Conservation (phyloP, 768 basidiomycete genomes). For the Russula lepida region DNA sequence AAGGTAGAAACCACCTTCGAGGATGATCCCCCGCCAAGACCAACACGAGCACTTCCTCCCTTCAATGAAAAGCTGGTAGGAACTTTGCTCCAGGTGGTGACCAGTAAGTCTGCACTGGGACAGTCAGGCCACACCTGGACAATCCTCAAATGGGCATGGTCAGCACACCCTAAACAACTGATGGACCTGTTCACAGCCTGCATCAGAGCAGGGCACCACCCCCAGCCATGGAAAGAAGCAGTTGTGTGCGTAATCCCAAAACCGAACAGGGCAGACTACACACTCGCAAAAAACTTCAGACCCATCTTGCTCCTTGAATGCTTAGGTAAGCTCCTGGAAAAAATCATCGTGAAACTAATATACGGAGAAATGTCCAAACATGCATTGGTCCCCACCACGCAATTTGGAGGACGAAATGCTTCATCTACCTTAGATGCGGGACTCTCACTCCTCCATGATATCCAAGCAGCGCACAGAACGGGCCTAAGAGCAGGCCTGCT, state of each 20-base stretch:
- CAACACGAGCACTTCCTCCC: rapidly evolving
- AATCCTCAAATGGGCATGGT: neutral
- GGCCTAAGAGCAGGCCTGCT: too few species aligned
- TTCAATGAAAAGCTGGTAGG: neutral
- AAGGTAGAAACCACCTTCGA: too few species aligned
- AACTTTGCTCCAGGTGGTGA: neutral
- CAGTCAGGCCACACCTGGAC: too few species aligned
- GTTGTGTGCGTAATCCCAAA: neutral
- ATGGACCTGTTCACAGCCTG: neutral
- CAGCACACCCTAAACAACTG: neutral
- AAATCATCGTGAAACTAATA: neutral
- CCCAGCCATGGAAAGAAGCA: neutral
- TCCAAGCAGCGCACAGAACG: too few species aligned
- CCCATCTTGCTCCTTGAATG: neutral
- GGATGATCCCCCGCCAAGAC: too few species aligned
- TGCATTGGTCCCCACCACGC: neutral
- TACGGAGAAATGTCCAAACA: neutral
- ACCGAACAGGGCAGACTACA: neutral
- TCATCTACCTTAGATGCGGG: neutral
- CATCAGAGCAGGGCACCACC: neutral
- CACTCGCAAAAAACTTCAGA: neutral
- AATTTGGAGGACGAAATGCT: neutral
- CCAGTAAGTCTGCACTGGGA: neutral
- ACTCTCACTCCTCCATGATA: neutral
- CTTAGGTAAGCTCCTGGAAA: neutral